phyloP scores from a whole-genome alignment of 2,329 filamentous ascomycete species.

The Sarocladium strictum region DNA sequence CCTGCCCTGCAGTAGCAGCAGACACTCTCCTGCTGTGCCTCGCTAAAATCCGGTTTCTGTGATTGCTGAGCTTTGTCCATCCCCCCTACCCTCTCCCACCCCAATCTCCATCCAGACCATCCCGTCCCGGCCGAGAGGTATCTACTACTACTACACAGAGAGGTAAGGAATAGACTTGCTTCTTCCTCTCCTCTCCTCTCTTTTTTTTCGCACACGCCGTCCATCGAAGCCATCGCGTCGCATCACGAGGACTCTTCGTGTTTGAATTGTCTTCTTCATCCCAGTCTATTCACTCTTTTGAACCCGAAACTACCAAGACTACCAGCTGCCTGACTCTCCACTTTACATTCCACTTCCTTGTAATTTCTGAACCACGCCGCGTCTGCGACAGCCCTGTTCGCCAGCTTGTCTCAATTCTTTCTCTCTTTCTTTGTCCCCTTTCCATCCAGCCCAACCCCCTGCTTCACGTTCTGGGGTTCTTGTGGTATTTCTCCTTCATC shows the following conservation, averaged over 20 bases:
- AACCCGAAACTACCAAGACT: not conserved
- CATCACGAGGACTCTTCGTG: not conserved
- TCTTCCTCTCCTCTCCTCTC: not conserved
- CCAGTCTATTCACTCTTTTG: conserved; percentile 2
- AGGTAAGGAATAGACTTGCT: not conserved
- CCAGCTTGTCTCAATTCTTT: conserved; percentile 14
- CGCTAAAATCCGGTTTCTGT: not conserved
- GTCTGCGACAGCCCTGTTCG: not conserved
- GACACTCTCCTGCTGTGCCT: too few species aligned
- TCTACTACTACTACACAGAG: too few species aligned
- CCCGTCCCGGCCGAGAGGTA: too few species aligned
- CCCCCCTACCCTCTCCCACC: too few species aligned
- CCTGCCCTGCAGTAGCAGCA: too few species aligned
- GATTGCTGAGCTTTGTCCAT: too few species aligned
- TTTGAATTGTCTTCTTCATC: not conserved
- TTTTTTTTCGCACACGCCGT: not conserved
- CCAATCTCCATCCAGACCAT: too few species aligned
- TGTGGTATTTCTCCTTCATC: not conserved
- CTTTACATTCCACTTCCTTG: conserved; percentile 5
- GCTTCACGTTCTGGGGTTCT: not conserved
- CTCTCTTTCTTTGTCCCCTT: conserved; percentile 13
- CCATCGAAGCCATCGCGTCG: not conserved
- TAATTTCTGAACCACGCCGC: not conserved
- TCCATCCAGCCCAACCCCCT: conserved; percentile 12
- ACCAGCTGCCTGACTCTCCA: not conserved